Conservation (phyloP, 805 yeast species). For the Nakazawaea pomicola region DNA sequence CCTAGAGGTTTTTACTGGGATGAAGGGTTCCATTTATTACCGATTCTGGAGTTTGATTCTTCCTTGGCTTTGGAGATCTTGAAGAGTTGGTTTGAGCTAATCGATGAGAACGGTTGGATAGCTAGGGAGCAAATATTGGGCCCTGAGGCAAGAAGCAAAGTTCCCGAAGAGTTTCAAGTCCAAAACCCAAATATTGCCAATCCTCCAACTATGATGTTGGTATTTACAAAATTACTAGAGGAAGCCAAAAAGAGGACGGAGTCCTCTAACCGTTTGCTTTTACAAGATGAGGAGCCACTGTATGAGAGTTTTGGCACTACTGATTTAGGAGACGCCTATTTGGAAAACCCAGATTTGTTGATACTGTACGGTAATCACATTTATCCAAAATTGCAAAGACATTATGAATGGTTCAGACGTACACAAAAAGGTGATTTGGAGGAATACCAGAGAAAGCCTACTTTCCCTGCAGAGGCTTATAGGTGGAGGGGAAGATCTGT, state of each 20-base stretch:
- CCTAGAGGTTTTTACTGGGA: slow-evolving; percentile 99
- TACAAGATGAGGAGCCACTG: slow-evolving; percentile 19
- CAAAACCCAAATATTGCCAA: slow-evolving; percentile 91
- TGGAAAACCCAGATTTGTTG: slow-evolving; percentile 55
- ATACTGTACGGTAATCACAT: slow-evolving; percentile 53
- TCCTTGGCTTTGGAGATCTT: slow-evolving; percentile 77
- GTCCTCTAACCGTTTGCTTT: slow-evolving; percentile 19
- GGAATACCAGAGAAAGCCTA: slow-evolving; percentile 60
- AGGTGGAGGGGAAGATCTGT: slow-evolving; percentile 92
- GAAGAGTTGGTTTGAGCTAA: slow-evolving; percentile 80
- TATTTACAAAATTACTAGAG: slow-evolving; percentile 53
- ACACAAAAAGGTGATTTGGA: slow-evolving; percentile 74
- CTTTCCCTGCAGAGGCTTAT: slow-evolving; percentile 58
- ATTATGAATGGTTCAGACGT: slow-evolving; percentile 78
- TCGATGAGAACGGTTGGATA: slow-evolving; percentile 93
- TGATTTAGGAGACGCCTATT: slow-evolving; percentile 43
- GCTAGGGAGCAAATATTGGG: slow-evolving; percentile 95
- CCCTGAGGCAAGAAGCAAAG: slow-evolving; percentile 81
- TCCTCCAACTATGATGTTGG: slow-evolving; percentile 89
- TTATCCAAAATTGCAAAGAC: slow-evolving; percentile 72
- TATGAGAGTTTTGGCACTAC: slow-evolving; percentile 17
- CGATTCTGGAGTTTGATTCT: slow-evolving; percentile 75
- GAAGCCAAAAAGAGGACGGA: slow-evolving; percentile 32
- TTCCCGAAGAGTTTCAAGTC: slow-evolving; percentile 75
- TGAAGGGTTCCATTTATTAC: slow-evolving; percentile 91